Evolutionary conservation across 2,329 filamentous ascomycete species (phyloP).

Genomic region (Sclerotinia nivalis): DNA sequence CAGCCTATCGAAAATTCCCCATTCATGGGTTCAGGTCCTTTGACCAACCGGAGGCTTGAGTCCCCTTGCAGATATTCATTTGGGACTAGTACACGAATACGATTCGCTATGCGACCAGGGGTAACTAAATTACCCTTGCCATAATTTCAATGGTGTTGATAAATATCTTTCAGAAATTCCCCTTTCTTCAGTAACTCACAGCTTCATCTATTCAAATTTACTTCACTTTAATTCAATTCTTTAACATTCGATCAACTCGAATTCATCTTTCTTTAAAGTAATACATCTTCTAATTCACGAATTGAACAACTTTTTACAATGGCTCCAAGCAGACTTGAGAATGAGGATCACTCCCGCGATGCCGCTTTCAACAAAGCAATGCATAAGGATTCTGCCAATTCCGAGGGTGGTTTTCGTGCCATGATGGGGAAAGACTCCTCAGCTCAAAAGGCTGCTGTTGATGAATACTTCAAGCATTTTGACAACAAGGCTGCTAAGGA

Average conservation of each 20-base stretch:
- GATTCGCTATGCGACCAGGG: slow-evolving; percentile 9
- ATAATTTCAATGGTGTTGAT: slow-evolving; percentile 18
- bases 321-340: slow-evolving; percentile 24
- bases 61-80: not conserved
- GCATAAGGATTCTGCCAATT: slow-evolving; percentile 69
- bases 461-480: slow-evolving; percentile 97
- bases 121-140: slow-evolving; percentile 3
- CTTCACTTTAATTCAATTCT: slow-evolving; percentile 11
- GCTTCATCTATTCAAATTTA: not conserved
- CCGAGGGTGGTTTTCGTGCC: slow-evolving; percentile 72
- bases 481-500: slow-evolving; percentile 76
- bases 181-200: slow-evolving; percentile 11
- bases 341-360: slow-evolving; percentile 82
- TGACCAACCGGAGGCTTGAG: slow-evolving; percentile 1
- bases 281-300: slow-evolving; percentile 17
- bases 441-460: slow-evolving; percentile 77
- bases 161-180: slow-evolving; percentile 22
- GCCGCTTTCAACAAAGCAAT: slow-evolving; percentile 86
- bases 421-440: slow-evolving; percentile 80
- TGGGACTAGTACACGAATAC: slow-evolving; percentile 22
- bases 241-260: slow-evolving; percentile 27
- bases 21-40: not conserved
- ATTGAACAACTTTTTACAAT: slow-evolving; percentile 20
- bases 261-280: slow-evolving; percentile 12
- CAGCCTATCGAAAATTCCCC: slow-evolving; percentile 14